These are phyloP conservation scores for Aspergillus pseudotamarii DNA, from an alignment of 2,329 filamentous ascomycete species.

Conservation along the genomic window DNA sequence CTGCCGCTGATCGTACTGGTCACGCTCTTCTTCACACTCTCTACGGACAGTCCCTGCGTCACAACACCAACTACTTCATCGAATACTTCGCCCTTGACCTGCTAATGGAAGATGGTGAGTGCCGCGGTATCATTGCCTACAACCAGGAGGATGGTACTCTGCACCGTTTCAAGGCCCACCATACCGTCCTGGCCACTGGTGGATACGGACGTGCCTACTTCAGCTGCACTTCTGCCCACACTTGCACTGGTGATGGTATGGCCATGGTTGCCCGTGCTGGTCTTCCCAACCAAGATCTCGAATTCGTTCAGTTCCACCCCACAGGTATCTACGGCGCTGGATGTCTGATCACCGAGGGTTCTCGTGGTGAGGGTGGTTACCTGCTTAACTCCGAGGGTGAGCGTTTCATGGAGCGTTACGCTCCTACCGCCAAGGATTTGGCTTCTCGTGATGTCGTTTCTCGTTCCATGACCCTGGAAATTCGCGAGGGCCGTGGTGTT, in stretches of 20 bases:
- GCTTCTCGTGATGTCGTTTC: conserved; percentile 95
- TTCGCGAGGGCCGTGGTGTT: conserved; percentile 94
- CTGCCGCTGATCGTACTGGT: conserved; percentile 93
- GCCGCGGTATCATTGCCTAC: conserved; percentile 94
- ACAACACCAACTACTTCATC: conserved; percentile 99
- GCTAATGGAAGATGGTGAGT: conserved; percentile 96
- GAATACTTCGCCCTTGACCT: conserved; percentile 97
- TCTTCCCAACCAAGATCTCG: conserved; percentile 97
- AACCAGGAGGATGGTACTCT: conserved; percentile 99
- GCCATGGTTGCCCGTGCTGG: conserved; percentile 98
- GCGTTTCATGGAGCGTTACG: conserved; percentile 99
- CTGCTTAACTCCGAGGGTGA: conserved; percentile 97
- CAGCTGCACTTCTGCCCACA: conserved; percentile 96
- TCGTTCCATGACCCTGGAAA: conserved; percentile 97
- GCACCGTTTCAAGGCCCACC: conserved; percentile 93
- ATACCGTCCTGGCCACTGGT: conserved; percentile 95
- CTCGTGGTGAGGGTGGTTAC: conserved; percentile 97
- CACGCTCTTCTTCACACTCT: conserved; percentile 98
- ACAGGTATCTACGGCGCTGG: conserved; percentile 99
- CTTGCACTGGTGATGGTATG: conserved; percentile 98
- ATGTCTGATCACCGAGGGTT: conserved; percentile 96
- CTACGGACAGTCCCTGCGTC: conserved; percentile 92
- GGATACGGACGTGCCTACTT: conserved; percentile 98
- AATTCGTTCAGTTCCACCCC: conserved; percentile 99
- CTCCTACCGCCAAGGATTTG: conserved; percentile 96